Evolutionary conservation across 2,329 filamentous ascomycete genomes (phyloP).

Genomic region (Biscogniauxia marginata): DNA sequence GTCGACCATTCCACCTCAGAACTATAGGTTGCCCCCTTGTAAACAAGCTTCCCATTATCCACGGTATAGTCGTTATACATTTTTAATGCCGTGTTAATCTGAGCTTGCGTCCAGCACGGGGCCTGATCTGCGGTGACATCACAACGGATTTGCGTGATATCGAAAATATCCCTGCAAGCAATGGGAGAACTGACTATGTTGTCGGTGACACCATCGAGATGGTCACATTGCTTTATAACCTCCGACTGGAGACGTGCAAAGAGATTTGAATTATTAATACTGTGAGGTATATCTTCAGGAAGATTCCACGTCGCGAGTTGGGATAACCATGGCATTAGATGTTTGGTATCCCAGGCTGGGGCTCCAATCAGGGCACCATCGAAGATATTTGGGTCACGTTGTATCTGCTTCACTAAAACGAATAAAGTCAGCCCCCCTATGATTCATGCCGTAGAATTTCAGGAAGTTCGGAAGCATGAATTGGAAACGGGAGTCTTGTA

Average conservation of each 20-base stretch:
- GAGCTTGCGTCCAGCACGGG: slow-evolving; percentile 38
- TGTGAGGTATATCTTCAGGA: slow-evolving; percentile 37
- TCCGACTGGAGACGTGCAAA: slow-evolving; percentile 43
- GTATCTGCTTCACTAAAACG: slow-evolving; percentile 36
- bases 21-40: slow-evolving; percentile 41
- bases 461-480: too few species aligned
- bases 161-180: slow-evolving; percentile 34
- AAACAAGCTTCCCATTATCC: slow-evolving; percentile 26
- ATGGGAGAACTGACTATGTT: slow-evolving; percentile 40
- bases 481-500: too few species aligned
- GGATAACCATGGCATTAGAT: slow-evolving; percentile 40
- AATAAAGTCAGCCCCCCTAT: not conserved
- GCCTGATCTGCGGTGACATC: slow-evolving; percentile 23
- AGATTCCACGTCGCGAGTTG: slow-evolving; percentile 44
- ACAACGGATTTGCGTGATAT: slow-evolving; percentile 35
- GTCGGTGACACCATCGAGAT: slow-evolving; percentile 41
- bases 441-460: too few species aligned
- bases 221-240: slow-evolving; percentile 43
- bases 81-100: slow-evolving; percentile 33
- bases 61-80: slow-evolving; percentile 30
- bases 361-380: slow-evolving; percentile 49
- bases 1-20: slow-evolving; percentile 36
- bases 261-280: slow-evolving; percentile 38
- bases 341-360: slow-evolving; percentile 46
- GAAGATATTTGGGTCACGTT: slow-evolving; percentile 50